phyloP scores from a whole-genome alignment of 2,329 filamentous ascomycete species.

The Fusarium sp. region DNA sequence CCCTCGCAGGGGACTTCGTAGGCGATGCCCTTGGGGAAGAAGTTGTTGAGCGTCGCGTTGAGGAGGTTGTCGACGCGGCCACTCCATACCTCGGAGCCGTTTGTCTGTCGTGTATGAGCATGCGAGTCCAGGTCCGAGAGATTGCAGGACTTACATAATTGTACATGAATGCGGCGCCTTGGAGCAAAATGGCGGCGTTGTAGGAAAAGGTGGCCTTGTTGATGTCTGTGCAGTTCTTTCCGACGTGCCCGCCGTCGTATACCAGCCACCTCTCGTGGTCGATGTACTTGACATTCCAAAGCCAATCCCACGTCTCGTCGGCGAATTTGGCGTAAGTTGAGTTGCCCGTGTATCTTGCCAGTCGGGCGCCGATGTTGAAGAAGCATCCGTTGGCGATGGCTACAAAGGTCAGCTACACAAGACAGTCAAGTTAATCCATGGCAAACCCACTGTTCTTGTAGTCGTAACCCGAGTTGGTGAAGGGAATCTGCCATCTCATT shows the following conservation, averaged over 20 bases:
- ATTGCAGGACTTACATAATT: slow-evolving; percentile 61
- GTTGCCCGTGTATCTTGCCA: slow-evolving; percentile 77
- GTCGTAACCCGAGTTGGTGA: slow-evolving; percentile 78
- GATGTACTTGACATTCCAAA: slow-evolving; percentile 65
- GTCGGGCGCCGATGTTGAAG: slow-evolving; percentile 73
- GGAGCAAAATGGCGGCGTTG: slow-evolving; percentile 70
- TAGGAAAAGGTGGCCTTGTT: slow-evolving; percentile 75
- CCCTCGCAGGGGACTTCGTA: slow-evolving; percentile 75
- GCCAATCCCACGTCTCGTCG: slow-evolving; percentile 71
- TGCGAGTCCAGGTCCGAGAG: rapidly evolving
- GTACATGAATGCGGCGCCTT: slow-evolving; percentile 76
- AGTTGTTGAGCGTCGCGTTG: slow-evolving; percentile 59
- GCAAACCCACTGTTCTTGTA: slow-evolving; percentile 73
- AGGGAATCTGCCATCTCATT: slow-evolving; percentile 81
- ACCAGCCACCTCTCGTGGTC: slow-evolving; percentile 69
- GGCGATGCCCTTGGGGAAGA: slow-evolving; percentile 69
- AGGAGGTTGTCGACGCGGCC: slow-evolving; percentile 66
- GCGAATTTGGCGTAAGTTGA: slow-evolving; percentile 72
- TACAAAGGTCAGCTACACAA: slow-evolving; percentile 36
- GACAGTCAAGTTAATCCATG: no score
- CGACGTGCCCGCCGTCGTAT: slow-evolving; percentile 71
- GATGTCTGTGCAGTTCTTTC: slow-evolving; percentile 68
- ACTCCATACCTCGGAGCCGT: slow-evolving; percentile 66
- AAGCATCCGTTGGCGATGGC: slow-evolving; percentile 71
- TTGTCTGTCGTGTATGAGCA: slow-evolving; percentile 56